Conservation (phyloP, 306 rosid species). For the Pyrus bretschneideri region DNA sequence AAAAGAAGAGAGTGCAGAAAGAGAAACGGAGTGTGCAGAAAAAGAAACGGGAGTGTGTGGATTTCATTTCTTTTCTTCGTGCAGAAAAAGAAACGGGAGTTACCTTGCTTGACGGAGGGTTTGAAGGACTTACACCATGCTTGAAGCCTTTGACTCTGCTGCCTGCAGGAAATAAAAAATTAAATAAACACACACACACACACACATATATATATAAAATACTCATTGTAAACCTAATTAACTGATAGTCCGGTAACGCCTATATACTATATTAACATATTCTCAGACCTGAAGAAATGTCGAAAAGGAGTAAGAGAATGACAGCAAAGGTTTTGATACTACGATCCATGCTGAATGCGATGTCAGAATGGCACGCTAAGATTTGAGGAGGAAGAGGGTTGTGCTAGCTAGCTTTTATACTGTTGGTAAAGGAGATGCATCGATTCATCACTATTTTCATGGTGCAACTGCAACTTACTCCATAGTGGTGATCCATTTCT, state of each 20-base stretch:
- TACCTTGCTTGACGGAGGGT: constrained; percentile 32
- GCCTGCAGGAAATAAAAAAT: constrained; percentile 2
- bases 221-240: not conserved
- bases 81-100: not conserved
- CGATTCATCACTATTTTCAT: not conserved
- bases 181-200: no score
- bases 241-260: not conserved
- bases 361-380: not conserved
- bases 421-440: not conserved
- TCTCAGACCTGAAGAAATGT: constrained; percentile 38
- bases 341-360: constrained; percentile 3
- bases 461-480: constrained; percentile 4
- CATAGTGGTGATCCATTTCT: not conserved
- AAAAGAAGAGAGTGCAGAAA: not conserved
- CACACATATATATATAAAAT: no score
- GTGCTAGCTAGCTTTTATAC: constrained; percentile 1
- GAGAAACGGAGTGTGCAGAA: no score
- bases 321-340: constrained; percentile 4
- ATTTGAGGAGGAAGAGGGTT: not conserved
- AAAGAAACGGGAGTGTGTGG: not conserved
- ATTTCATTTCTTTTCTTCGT: not conserved
- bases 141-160: constrained; percentile 32
- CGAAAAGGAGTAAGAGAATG: constrained; percentile 27
- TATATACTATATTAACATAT: constrained; percentile 1
- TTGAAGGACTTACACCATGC: constrained; percentile 14